phyloP scores from a whole-genome alignment of 2,329 filamentous ascomycete genomes.

The Dendrostoma leiphaemia region DNA sequence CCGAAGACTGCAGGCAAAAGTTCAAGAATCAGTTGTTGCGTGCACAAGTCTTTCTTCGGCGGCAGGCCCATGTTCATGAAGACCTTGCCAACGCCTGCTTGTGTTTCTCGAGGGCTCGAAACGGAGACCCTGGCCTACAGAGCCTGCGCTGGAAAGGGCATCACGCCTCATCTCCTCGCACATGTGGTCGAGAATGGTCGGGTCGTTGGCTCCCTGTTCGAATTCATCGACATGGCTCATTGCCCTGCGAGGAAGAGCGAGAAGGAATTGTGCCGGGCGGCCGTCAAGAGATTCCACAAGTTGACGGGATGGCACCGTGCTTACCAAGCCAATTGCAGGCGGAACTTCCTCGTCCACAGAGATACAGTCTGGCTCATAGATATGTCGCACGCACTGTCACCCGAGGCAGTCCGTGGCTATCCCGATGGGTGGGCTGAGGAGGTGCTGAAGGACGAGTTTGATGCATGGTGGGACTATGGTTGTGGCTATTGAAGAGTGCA shows the following conservation, averaged over 20 bases:
- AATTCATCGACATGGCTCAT: slow-evolving; percentile 4
- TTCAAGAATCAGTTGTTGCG: background rate
- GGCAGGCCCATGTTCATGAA: slow-evolving; percentile 9
- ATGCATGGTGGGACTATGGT: slow-evolving; percentile 5
- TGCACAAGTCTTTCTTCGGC: background rate
- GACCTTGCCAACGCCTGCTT: slow-evolving; percentile 8
- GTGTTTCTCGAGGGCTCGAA: background rate
- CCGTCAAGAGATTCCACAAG: background rate
- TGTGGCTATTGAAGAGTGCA: too few relatives aligned
- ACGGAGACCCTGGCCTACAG: slow-evolving; percentile 15
- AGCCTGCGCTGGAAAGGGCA: background rate
- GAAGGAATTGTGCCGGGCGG: slow-evolving; percentile 9
- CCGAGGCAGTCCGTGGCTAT: background rate
- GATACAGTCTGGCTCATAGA: slow-evolving; percentile 9
- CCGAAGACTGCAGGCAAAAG: too few relatives aligned
- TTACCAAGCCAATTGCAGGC: background rate
- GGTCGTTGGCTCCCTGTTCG: slow-evolving; percentile 5
- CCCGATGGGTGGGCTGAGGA: background rate
- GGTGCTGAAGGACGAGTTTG: background rate
- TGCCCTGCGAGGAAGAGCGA: background rate
- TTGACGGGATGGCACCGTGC: slow-evolving; percentile 14
- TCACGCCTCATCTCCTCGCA: slow-evolving; percentile 8
- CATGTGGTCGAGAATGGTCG: slow-evolving; percentile 13
- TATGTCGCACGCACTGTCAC: background rate
- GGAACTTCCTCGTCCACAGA: slow-evolving; percentile 12